phyloP scores from a whole-genome alignment of 2,329 filamentous ascomycete genomes.

The Chalara sp. region DNA sequence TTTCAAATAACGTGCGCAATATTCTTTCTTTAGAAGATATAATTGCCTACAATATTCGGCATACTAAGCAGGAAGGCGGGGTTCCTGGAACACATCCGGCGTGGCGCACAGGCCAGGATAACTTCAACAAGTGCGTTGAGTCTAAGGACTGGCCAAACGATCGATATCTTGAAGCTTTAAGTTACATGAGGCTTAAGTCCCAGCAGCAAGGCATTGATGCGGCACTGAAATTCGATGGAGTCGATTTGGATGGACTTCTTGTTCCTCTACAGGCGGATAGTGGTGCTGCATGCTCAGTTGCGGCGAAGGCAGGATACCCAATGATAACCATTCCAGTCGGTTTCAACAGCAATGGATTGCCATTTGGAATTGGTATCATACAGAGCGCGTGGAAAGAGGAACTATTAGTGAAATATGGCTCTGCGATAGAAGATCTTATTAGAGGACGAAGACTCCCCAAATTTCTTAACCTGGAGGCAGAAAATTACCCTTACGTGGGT shows the following conservation, averaged over 20 bases:
- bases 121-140: slow-evolving; percentile 56
- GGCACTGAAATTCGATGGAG: slow-evolving; percentile 43
- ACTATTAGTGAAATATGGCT: slow-evolving; percentile 49
- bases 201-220: slow-evolving; percentile 64
- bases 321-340: slow-evolving; percentile 63
- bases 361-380: slow-evolving; percentile 53
- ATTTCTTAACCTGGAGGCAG: too few species aligned
- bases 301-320: slow-evolving; percentile 71
- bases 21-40: slow-evolving; percentile 53
- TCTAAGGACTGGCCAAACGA: slow-evolving; percentile 55
- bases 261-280: slow-evolving; percentile 55
- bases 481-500: too few species aligned
- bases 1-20: slow-evolving; percentile 43
- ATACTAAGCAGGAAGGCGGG: slow-evolving; percentile 62
- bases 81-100: slow-evolving; percentile 53
- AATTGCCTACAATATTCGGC: slow-evolving; percentile 56
- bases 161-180: slow-evolving; percentile 60
- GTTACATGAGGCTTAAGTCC: slow-evolving; percentile 50
- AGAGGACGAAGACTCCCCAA: too few species aligned
- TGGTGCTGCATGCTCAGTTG: slow-evolving; percentile 60
- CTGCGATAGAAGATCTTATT: slow-evolving; percentile 52
- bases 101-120: slow-evolving; percentile 65
- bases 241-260: slow-evolving; percentile 52
- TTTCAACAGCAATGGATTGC: slow-evolving; percentile 49
- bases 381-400: slow-evolving; percentile 55